Base-by-base conservation (phyloP, 257 asterid species). In the Ajuga chamaepitys region DNA sequence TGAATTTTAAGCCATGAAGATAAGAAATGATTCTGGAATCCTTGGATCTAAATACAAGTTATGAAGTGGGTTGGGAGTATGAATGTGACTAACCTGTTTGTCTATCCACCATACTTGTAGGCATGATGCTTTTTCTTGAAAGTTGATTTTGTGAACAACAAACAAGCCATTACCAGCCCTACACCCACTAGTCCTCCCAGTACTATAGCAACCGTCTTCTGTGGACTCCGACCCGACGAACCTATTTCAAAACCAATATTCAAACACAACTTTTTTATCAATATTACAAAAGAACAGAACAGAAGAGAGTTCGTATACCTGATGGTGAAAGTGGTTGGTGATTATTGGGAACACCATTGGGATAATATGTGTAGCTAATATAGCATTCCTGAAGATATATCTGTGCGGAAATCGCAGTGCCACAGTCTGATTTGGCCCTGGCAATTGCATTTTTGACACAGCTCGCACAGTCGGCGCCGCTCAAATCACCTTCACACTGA, bases 401-500 rank as follows among this genome's bases (percentile, higher is more conserved):
- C 62, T 89, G 95, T 4, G 89, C 97, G 6, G 96, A 84, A 72
- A 87, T 75, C 0, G 96, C 70, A 42, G 71, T 12, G 5, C 84
- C 82, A 58, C 99, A 93, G 10, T 71, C 88, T 44, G 82, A 54
- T 57, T 81, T 86, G 0, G 82, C 82, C 64, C 47, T 79, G 14
- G 81, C 95, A 6, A 76, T 51, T 3, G 90, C 97, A 41, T 3
- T 80, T n/a, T 83, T 86, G 84, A 89, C 96, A 65, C 97, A 89
- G 76, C 62, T 73, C 85, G 77, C 96, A 46, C 97, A 93, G 76
- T 89, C 93, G 22, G 63, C 82, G 52, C 80, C 48, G 63, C 80
- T 64, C 18, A 93, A 75, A 76, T 83, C 99, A 5, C 97, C 97
- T 68, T 93, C 95, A 70, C 99, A 93, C 80, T 93, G 97, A 9